These are phyloP conservation scores for Termitomyces sp. DNA, from an alignment of 768 basidiomycete genomes.

Conservation along the genomic window DNA sequence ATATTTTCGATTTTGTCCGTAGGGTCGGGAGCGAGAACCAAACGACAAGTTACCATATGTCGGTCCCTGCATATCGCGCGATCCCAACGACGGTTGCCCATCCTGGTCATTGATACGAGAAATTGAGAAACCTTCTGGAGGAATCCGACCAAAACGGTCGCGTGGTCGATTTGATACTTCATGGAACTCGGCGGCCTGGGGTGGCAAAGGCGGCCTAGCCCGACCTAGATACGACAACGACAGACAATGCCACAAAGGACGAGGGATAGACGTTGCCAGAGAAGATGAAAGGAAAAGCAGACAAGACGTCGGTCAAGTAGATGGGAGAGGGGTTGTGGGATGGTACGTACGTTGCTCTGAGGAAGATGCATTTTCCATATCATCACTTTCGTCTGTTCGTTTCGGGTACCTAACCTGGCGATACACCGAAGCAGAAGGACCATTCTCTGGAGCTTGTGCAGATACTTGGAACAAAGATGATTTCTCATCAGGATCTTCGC, in stretches of 20 bases:
- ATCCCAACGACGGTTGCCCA: background rate
- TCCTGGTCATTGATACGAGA: background rate
- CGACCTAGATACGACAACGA: slow-evolving; percentile 23
- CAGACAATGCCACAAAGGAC: background rate
- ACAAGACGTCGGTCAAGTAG: slow-evolving; percentile 15
- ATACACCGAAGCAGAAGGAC: background rate
- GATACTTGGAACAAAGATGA: slow-evolving; percentile 7
- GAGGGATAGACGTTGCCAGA: background rate
- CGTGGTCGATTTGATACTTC: slow-evolving; percentile 14
- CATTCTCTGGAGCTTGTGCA: slow-evolving; percentile 3
- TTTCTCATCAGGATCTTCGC: slow-evolving; percentile 4
- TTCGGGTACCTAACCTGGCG: slow-evolving; percentile 4
- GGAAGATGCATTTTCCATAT: slow-evolving; percentile 12
- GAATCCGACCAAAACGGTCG: background rate
- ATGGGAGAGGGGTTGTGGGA: slow-evolving; percentile 16
- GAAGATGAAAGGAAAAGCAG: slow-evolving; percentile 11
- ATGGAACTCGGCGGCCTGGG: slow-evolving; percentile 34
- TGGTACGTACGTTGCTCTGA: slow-evolving; percentile 26
- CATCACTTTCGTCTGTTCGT: slow-evolving; percentile 9
- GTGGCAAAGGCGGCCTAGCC: slow-evolving; percentile 37
- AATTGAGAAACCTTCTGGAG: background rate
- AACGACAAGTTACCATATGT: background rate
- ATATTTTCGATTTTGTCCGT: background rate
- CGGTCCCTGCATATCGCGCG: background rate
- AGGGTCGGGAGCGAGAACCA: background rate